phyloP scores from a whole-genome alignment of 2,329 filamentous ascomycete species.

The Hysterium pulicare region DNA sequence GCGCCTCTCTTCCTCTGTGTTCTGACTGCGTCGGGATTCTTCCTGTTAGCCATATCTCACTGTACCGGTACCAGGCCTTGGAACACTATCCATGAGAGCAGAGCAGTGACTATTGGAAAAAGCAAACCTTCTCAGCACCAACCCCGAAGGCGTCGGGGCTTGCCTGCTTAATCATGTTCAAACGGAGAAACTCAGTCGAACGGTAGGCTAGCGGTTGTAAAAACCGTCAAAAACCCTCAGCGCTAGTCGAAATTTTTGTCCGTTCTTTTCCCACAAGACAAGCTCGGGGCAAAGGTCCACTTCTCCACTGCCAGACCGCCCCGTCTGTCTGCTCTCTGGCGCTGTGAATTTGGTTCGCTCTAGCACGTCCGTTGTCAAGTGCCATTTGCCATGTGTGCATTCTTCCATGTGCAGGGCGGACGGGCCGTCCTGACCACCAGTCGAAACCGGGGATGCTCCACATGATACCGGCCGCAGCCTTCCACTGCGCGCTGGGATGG shows the following conservation, averaged over 20 bases:
- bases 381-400: neutral
- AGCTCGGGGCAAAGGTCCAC: too few relatives aligned
- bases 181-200: neutral
- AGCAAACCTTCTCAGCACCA: too few relatives aligned
- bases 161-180: neutral
- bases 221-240: neutral
- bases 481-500: neutral
- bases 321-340: neutral
- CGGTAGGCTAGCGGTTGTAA: neutral
- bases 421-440: neutral
- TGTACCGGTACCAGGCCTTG: too few relatives aligned
- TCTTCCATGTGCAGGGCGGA: constrained; percentile 1
- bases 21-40: too few relatives aligned
- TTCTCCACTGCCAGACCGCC: too few relatives aligned
- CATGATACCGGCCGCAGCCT: neutral
- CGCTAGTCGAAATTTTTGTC: too few relatives aligned
- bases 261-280: too few relatives aligned
- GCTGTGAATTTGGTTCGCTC: neutral
- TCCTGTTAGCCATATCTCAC: too few relatives aligned
- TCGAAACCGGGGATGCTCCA: constrained; percentile 1
- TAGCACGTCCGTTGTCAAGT: neutral
- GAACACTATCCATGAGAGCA: too few relatives aligned
- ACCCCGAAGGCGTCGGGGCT: too few relatives aligned
- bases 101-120: too few relatives aligned
- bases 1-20: too few relatives aligned